A percentile compares a stretch with the other conserved stretches of the same genome.
Conservation (phyloP, 352 stramenopile species). For the Globisporangium abappressorium region DNA sequence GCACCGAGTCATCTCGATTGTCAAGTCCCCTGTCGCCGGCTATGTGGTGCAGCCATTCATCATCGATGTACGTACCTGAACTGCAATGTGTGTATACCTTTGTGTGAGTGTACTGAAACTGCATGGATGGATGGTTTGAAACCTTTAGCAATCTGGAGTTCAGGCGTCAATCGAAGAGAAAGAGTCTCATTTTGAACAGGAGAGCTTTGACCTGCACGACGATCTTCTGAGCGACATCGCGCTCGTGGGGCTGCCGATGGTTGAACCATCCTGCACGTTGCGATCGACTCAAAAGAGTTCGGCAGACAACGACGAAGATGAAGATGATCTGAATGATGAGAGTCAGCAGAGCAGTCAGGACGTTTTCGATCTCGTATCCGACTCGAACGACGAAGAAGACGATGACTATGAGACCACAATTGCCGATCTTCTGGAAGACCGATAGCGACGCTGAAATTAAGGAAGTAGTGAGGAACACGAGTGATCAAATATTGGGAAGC, state of each 20-base stretch:
- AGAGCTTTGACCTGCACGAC: slow-evolving; percentile 48
- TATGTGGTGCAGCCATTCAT: slow-evolving; percentile 63
- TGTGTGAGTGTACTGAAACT: background rate
- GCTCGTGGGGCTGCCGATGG: slow-evolving; percentile 32
- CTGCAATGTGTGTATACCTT: background rate
- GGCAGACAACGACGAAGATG: slow-evolving; percentile 20
- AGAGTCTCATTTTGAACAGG: slow-evolving; percentile 14
- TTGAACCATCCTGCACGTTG: slow-evolving; percentile 45
- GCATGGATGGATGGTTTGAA: background rate
- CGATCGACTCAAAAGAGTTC: slow-evolving; percentile 61
- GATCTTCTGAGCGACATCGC: slow-evolving; percentile 51
- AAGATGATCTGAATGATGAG: slow-evolving; percentile 12
- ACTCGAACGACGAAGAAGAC: slow-evolving; percentile 53
- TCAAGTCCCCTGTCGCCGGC: slow-evolving; percentile 58
- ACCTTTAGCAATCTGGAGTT: slow-evolving; percentile 38
- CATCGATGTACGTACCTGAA: slow-evolving; percentile 36
- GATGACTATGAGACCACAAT: slow-evolving; percentile 28
- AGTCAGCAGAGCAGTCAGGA: slow-evolving; percentile 11
- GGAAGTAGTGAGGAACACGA: slow-evolving; percentile 14
- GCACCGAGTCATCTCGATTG: slow-evolving; percentile 51
- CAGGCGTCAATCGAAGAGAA: slow-evolving; percentile 30
- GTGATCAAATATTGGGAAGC: slow-evolving; percentile 40
- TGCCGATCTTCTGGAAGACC: slow-evolving; percentile 14
- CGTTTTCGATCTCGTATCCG: slow-evolving; percentile 55
- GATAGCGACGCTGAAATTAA: slow-evolving; percentile 7